A percentile compares a stretch with the other conserved stretches of the same genome.
Evolutionary conservation across 139 green algal species (phyloP).

Genomic region (Diplosphaera chodatii): DNA sequence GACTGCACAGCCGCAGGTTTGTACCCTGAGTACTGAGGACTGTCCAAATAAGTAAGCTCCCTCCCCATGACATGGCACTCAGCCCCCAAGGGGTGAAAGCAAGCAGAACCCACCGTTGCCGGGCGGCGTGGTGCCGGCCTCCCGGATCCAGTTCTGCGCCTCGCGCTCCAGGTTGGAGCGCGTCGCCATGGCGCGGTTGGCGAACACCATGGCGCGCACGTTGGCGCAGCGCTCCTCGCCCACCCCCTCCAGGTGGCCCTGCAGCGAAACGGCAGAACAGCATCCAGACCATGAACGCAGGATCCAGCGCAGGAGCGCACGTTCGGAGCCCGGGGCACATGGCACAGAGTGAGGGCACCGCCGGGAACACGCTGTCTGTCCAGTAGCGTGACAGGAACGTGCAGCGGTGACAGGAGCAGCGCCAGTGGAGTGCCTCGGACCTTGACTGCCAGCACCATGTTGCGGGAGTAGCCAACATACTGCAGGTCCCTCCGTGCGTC

Average conservation of each 20-base stretch:
- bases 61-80: too few relatives aligned
- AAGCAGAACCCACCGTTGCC: constrained; percentile 46
- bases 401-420: too few relatives aligned
- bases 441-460: constrained; percentile 74
- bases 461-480: constrained; percentile 80
- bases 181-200: constrained; percentile 73
- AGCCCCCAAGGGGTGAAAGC: background rate
- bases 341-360: too few relatives aligned
- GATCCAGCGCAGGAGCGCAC: too few relatives aligned
- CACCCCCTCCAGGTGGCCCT: constrained; percentile 41
- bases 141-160: constrained; percentile 53
- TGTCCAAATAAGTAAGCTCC: too few relatives aligned
- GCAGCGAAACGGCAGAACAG: background rate
- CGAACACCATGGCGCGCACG: constrained; percentile 65
- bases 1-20: too few relatives aligned
- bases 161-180: constrained; percentile 57
- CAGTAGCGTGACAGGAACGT: too few relatives aligned
- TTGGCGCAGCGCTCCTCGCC: constrained; percentile 45
- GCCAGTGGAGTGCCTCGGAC: constrained; percentile 12
- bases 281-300: too few relatives aligned
- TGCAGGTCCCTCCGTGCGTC: constrained; percentile 55
- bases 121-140: constrained; percentile 57
- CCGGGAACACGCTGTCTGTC: too few relatives aligned
- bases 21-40: too few relatives aligned
- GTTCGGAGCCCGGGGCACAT: too few relatives aligned